Conservation (phyloP, 306 rosid genomes). For the Quercus rubra region DNA sequence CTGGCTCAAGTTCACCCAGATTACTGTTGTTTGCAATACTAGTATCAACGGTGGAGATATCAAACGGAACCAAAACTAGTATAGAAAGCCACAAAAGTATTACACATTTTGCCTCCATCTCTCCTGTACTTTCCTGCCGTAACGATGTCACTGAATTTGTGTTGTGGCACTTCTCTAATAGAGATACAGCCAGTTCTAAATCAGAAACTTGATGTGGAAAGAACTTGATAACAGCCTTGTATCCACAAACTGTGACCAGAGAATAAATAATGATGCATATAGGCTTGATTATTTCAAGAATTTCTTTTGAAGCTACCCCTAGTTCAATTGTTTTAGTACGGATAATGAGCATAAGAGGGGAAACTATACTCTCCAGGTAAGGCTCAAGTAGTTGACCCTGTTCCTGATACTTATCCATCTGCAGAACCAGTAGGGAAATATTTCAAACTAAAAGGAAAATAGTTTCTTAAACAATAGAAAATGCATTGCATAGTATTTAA, state of each 20-base stretch:
- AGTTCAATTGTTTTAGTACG: conserved; percentile 65
- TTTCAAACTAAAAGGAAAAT: background rate
- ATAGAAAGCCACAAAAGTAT: conserved; percentile 89
- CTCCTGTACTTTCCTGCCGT: conserved; percentile 89
- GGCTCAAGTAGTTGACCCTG: conserved; percentile 95
- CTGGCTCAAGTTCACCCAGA: conserved; percentile 51
- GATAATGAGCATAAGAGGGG: conserved; percentile 74
- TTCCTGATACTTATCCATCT: conserved; percentile 98
- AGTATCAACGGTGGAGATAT: conserved; percentile 79
- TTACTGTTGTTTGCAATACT: conserved; percentile 54
- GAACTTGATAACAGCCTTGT: conserved; percentile 83
- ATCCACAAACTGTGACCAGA: conserved; percentile 80
- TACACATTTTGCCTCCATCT: conserved; percentile 92
- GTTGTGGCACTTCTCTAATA: conserved; percentile 68
- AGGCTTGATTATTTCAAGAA: conserved; percentile 75
- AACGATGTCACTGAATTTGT: conserved; percentile 49
- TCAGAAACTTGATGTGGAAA: conserved; percentile 97
- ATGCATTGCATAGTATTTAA: background rate
- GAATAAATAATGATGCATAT: conserved; percentile 73
- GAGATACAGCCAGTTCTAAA: conserved; percentile 90
- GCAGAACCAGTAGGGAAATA: conserved; percentile 19
- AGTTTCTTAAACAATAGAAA: background rate
- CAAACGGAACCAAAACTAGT: conserved; percentile 92
- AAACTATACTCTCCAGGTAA: conserved; percentile 79
- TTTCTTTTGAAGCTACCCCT: conserved; percentile 52